Percentiles rank a stretch among this genome's conserved stretches.
Evolutionary conservation across 1,284 basidiomycete species (phyloP).

Genomic region (Meripilus lineatus): DNA sequence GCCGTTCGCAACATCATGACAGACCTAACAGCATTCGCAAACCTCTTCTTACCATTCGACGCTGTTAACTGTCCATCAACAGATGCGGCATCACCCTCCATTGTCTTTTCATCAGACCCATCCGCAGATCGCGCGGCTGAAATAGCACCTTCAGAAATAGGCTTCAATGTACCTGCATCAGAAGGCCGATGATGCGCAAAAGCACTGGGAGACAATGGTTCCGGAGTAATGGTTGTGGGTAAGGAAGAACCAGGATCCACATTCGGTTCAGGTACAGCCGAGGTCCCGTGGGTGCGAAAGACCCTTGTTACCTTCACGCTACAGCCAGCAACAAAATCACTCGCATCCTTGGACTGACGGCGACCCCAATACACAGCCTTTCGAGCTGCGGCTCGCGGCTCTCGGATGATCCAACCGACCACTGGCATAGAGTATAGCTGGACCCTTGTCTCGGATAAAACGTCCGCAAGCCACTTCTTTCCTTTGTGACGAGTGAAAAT

Average conservation of each 20-base stretch:
- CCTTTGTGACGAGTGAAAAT: slow-evolving; percentile 65
- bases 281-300: background rate
- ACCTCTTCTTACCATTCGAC: slow-evolving; percentile 27
- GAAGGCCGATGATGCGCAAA: slow-evolving; percentile 11
- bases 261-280: background rate
- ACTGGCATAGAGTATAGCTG: slow-evolving; percentile 32
- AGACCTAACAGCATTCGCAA: slow-evolving; percentile 39
- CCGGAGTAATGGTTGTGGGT: slow-evolving; percentile 19
- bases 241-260: slow-evolving; percentile 14
- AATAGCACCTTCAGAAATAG: slow-evolving; percentile 15
- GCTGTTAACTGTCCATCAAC: slow-evolving; percentile 10
- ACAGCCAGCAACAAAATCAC: slow-evolving; percentile 17
- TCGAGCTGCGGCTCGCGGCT: slow-evolving; percentile 21
- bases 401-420: slow-evolving; percentile 25
- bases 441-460: slow-evolving; percentile 37
- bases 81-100: slow-evolving; percentile 15
- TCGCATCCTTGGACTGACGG: slow-evolving; percentile 15
- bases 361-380: slow-evolving; percentile 18
- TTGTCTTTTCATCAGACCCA: slow-evolving; percentile 17
- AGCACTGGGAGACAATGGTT: slow-evolving; percentile 21
- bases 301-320: slow-evolving; percentile 4
- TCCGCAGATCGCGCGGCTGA: slow-evolving; percentile 11
- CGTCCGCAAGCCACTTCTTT: slow-evolving; percentile 71
- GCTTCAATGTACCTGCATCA: slow-evolving; percentile 15
- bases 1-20: slow-evolving; percentile 40